Conservation (phyloP, 805 yeast genomes). For the Myxozyma geophila region DNA sequence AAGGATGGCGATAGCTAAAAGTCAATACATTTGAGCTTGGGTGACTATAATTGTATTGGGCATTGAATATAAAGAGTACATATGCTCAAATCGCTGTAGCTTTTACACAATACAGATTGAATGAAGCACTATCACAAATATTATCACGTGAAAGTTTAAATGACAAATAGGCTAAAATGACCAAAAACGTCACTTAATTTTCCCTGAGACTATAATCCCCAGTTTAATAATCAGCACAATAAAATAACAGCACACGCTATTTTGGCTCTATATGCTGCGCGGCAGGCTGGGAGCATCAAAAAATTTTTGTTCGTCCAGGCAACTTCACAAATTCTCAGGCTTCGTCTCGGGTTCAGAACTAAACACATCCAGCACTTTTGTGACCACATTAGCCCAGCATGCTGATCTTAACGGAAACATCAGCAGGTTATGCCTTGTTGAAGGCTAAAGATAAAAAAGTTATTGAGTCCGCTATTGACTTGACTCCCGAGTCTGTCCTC, state of each 20-base stretch:
- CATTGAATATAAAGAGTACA: background rate
- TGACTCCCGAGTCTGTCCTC: conserved; percentile 34
- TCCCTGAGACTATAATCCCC: conserved; percentile 9
- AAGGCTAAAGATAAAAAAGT: conserved; percentile 98
- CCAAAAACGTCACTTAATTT: background rate
- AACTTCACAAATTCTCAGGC: background rate
- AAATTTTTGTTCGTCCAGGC: conserved; percentile 9
- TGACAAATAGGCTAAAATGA: background rate
- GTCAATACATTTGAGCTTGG: no score
- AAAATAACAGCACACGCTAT: background rate
- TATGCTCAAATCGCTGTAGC: background rate
- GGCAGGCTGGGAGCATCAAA: conserved; percentile 14
- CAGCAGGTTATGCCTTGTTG: conserved; percentile 97
- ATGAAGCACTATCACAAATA: background rate
- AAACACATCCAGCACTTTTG: background rate
- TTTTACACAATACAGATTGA: no score
- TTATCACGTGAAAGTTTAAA: background rate
- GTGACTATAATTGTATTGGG: background rate
- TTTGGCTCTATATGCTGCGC: conserved; percentile 1
- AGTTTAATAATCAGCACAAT: background rate
- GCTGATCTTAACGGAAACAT: conserved; percentile 85
- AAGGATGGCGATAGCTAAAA: no score
- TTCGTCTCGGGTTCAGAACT: background rate
- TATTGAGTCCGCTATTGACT: conserved; percentile 70
- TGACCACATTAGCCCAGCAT: conserved; percentile 16